Evolutionary conservation across 306 rosid genomes (phyloP).

Genomic region (Astragalus glycyphyllos): DNA sequence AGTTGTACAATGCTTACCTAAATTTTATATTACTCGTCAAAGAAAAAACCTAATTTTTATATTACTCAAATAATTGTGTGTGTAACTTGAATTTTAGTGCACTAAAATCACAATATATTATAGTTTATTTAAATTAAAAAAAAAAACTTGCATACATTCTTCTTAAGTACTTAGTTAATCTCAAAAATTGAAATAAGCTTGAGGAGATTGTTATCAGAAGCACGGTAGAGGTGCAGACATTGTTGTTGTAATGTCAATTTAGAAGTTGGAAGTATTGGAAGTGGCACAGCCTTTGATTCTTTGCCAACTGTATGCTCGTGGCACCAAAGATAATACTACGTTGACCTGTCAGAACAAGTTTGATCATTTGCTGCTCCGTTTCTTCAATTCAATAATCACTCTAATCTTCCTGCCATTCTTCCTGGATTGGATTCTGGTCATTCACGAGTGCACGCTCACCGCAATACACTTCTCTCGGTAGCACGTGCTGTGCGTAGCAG

Average conservation of each 20-base stretch:
- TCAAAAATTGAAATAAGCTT: neutral
- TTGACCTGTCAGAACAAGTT: slow-evolving; percentile 46
- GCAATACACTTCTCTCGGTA: too few species aligned
- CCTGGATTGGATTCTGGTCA: slow-evolving; percentile 22
- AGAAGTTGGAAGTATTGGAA: slow-evolving; percentile 46
- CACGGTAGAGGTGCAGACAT: slow-evolving; percentile 1
- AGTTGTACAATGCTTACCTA: too few species aligned
- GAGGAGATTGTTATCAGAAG: neutral
- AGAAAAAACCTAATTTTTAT: too few species aligned
- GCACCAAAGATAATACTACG: slow-evolving; percentile 35
- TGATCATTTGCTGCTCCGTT: slow-evolving; percentile 37
- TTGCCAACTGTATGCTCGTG: slow-evolving; percentile 62
- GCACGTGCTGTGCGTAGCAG: too few species aligned
- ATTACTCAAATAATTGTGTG: neutral
- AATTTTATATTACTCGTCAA: too few species aligned
- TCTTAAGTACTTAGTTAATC: neutral
- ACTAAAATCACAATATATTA: neutral
- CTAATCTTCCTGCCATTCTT: slow-evolving; percentile 5
- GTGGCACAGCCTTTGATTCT: slow-evolving; percentile 27
- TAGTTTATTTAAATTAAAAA: too few species aligned
- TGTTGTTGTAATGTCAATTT: slow-evolving; percentile 42
- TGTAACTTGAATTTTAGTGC: neutral
- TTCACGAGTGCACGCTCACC: slow-evolving; percentile 35
- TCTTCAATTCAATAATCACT: slow-evolving; percentile 5
- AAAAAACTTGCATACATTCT: too few species aligned